phyloP scores from a whole-genome alignment of 108 stramenopile genomes.

The Pseudonitzschia multistriata region DNA sequence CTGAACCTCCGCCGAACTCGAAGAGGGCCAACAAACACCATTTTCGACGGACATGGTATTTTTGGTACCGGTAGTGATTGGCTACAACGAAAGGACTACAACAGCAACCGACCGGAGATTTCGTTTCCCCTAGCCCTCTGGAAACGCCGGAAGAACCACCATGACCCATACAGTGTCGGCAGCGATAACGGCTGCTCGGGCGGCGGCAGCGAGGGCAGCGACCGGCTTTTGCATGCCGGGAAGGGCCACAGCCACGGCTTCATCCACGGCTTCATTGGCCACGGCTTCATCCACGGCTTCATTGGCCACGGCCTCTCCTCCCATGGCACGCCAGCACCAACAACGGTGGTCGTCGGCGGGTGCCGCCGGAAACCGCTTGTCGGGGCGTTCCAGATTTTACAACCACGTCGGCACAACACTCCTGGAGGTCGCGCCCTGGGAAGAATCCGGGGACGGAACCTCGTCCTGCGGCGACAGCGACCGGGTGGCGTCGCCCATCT shows the following conservation, averaged over 20 bases:
- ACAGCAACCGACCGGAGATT: too few relatives aligned
- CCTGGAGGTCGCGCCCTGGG: slow-evolving; percentile 49
- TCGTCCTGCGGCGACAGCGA: neutral
- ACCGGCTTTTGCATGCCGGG: neutral
- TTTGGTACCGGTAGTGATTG: too few relatives aligned
- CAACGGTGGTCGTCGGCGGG: neutral
- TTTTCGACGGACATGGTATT: too few relatives aligned
- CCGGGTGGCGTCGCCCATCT: slow-evolving; percentile 64
- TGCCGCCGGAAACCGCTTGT: slow-evolving; percentile 13
- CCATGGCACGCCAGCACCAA: neutral
- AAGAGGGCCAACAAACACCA: too few relatives aligned
- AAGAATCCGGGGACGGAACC: slow-evolving; percentile 3
- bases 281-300: too few relatives aligned
- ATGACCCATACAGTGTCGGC: neutral
- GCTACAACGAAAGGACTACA: too few relatives aligned
- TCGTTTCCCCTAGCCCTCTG: too few relatives aligned
- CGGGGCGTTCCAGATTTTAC: slow-evolving; percentile 67
- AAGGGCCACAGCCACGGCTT: too few relatives aligned
- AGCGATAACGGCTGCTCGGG: neutral
- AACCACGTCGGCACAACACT: slow-evolving; percentile 58
- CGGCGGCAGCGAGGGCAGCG: neutral
- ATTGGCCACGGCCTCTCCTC: neutral
- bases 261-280: too few relatives aligned
- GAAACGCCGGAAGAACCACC: neutral
- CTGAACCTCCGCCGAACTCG: too few relatives aligned